Evolutionary conservation across 2,329 filamentous ascomycete genomes (phyloP), one percentile per base, ranked within the genome.

Genomic region (Chaetomiaceae sp.): DNA sequence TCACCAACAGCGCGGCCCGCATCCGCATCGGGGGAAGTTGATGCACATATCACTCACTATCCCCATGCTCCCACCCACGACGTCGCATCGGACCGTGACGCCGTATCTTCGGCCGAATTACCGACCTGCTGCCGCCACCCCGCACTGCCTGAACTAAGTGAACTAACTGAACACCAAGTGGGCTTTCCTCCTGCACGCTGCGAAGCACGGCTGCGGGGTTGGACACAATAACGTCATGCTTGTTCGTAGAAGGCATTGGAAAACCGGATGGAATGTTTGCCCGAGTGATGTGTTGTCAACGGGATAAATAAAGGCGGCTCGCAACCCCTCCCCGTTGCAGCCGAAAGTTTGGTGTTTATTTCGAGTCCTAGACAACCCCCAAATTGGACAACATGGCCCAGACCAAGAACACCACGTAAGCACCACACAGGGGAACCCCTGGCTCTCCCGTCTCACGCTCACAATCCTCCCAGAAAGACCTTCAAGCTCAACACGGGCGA

Each of bases 401-500:
- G 1, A 41, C 40, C 27, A 55, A 60, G 52, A 54, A 53, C 41
- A 58, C 55, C 40, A 12, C 49, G 57, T 59, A 52, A 41, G 55
- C 39, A 14, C 40, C 21, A 14, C 35, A 50, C 14, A 37, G n/a
- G n/a, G n/a, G n/a, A n/a, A n/a, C n/a, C n/a, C n/a, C n/a, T 7
- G 6, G 17, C 17, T 13, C 27, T 19, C 27, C 19, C 19, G 4
- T 5, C 27, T 14, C 25, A 16, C 14, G 25, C 50, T 44, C 4
- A 51, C 23, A 34, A 6, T 12, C 19, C 31, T 25, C 39, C 8
- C 49, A 73, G 71, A 54, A 76, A 76, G 62, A 78, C 81, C 63
- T 85, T 83, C 65, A 83, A 79, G 59, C 80, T 89, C 67, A 87
- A 88, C 72, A 85, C 83, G 48, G 87, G 88, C 53, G 85, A 79